Evolutionary conservation across 2,329 filamentous ascomycete species (phyloP), one percentile per base, ranked within the genome.

Genomic region (Stachybotrys chartarum): DNA sequence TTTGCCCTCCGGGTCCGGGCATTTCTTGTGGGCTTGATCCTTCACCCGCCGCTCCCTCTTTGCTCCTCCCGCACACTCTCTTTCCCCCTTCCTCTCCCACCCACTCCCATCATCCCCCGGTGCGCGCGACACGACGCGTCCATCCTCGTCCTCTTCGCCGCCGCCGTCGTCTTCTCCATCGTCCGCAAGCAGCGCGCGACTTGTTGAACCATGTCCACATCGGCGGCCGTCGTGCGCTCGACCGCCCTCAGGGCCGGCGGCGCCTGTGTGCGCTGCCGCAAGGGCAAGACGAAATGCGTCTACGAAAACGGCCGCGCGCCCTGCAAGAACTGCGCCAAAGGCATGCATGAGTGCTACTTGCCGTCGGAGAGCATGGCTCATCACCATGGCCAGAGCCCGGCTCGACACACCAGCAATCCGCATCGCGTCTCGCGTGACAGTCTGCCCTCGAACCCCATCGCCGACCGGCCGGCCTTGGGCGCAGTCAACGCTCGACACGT

Each of bases 131-230:
- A 10, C 35, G 14, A 42, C 35, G 35, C 35, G 35, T 58, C 84
- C 51, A 77, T 90, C 59, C 88, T 85, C 66, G 64, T 91, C 52
- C 69, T 81, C 57, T 78, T 91, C 58, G 87, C 86, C 48, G 82
- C 71, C 35, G 84, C 80, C 54, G 75, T 91, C 65, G 82, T 85
- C 59, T 90, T 91, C 71, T 91, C 91, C 70, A 70, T 64, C 32
- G 75, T 89, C 30, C 86, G 86, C 48, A 81, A 77, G 56, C 78
- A 92, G 72, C 78, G 30, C 95, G 89, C 81, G 75, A 71, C 1
- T 81, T 86, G 24, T 90, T 95, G 68, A 78, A 89, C 66, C 82
- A 91, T 42, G 35, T 42, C 35, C 14, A 14, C 35, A 10, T 73
- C 77, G 51, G 71, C 77, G 55, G 74, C 67, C 63, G 68, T 78